Evolutionary conservation across 768 basidiomycete genomes (phyloP), one percentile per base, ranked within the genome.

Genomic region (Mycena sanguinolenta): DNA sequence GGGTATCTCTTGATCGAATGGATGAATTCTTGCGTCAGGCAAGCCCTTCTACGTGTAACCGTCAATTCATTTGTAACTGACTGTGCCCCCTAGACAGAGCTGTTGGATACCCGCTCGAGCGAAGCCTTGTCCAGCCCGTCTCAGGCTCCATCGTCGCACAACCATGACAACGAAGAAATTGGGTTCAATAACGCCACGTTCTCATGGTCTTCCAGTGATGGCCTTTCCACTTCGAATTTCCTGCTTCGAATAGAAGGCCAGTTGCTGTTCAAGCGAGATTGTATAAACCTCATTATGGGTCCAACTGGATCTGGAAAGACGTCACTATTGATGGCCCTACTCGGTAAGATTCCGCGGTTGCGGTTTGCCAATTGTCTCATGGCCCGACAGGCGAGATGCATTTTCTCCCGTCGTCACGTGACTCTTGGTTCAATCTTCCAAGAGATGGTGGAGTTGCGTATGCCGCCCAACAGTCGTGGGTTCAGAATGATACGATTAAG

Each of bases 401-500:
- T 75, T 92, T 89, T 74, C 78, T 85, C n/a, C 86, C 86, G 1
- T 80, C 80, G 14, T 76, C 80, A 13, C 82, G 86, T 4, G 85
- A 87, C 54, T 89, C 92, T 0, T 92, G 88, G 86, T 93, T 86
- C 79, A 89, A 88, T 71, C 85, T 95, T 8, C 93, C 94, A 23
- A 83, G 93, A 4, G 81, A 82, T 5, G 85, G 84, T 0, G 93
- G 94, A 6, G 85, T 96, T 42, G 90, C 93, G 3, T 95, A 94
- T 77, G 92, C 92, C 3, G 92, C 92, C 7, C 94, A 96, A 77
- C 92, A 95, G 76, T 89, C 92, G 3, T 96, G 94, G 94, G 90
- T 95, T 7, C 89, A 91, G 77, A 94, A 94, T 71, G 91, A 91
- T 70, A 93, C 92, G 0, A 92, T 94, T 64, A 84, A 81, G 77